Base-by-base conservation (phyloP, 225 moss, liverwort and hornwort genomes). In the Neckera pumila region DNA sequence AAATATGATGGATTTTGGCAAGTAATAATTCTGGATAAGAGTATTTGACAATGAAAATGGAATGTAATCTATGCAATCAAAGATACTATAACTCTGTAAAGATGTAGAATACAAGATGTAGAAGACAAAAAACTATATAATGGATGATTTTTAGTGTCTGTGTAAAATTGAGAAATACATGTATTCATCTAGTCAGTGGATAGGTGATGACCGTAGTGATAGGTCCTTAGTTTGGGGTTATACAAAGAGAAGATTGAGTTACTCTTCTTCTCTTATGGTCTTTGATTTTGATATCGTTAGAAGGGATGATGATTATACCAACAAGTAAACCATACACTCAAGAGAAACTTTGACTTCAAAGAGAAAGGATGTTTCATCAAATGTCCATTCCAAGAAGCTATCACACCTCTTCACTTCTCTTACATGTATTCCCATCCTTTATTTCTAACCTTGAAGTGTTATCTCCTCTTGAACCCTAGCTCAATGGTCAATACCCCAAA, bases 321-420 rank as follows among this genome's bases (percentile, higher is more conserved):
- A 75, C 7, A n/a, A 14, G 8, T 28, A 12, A 30, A 72, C 5
- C 1, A 21, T 10, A 36, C 2, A 20, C 11, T 3, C 7, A 25
- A 11, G 16, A 70, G 3, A 82, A 87, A 70, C 58, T 67, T 88
- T 86, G 82, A 77, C 28, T 36, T 43, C 56, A 49, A 79, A 92
- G 17, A 83, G 80, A 90, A 84, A 88, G 25, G 69, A 84, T 79
- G 27, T 88, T 86, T 79, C 43, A 53, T 83, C 54, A 86, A 65
- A 88, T 56, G 85, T n/a, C 89, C 72, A 85, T 92, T 92, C 80
- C 12, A 2, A 92, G 11, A 84, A 90, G 80, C 47, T 82, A 90
- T 87, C 36, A 23, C 34, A 79, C 90, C 92, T 81, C 76, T 92
- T 80, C 84, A 76, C 86, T 90, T 92, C 70, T 80, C 80, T 75